Evolutionary conservation across 306 rosid genomes (phyloP), one percentile per base, ranked within the genome.

Genomic region (Cucurbita maxima): DNA sequence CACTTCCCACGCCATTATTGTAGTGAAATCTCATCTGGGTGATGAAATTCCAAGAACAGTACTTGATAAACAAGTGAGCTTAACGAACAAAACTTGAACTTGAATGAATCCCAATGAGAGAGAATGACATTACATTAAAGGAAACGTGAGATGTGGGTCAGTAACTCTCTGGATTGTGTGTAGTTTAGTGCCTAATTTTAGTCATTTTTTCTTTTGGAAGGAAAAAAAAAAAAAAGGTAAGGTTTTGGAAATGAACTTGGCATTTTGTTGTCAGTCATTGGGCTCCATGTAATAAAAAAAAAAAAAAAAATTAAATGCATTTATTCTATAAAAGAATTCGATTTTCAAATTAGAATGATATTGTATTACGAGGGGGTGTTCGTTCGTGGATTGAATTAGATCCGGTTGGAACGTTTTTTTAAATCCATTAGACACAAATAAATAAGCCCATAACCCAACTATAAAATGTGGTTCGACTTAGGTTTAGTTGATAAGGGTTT

Each of bases 191-290:
- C 44, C 36, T 66, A 44, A 66, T 40, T 40, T 63, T 63, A 8
- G 15, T 30, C 50, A 30, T 36, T 61, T 61, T 61, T 61, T 5
- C 10, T 14, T 14, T 40, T 18, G n/a, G n/a, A 7, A 62, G 13
- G 76, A 51, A 75, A 79, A 58, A 50, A 48, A 50, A 60, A 30
- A 50, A 48, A 50, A 60, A 30, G 36, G 11, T 7, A 38, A 40
- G 18, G 30, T 55, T 41, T 40, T 36, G 48, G 4, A 34, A 47
- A 54, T 69, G 48, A 60, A 52, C 55, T 85, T 88, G 87, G 80
- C 92, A 72, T 82, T 82, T 86, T 80, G 83, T 66, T 86, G 88
- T 88, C 88, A 83, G 88, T 77, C 60, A 44, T 75, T 66, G 79
- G 81, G 59, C 59, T 76, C 64, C 74, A 15, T 45, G 74, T 30